Base-by-base conservation (phyloP, 2,329 filamentous ascomycete species). In the Phialocephala sp. region DNA sequence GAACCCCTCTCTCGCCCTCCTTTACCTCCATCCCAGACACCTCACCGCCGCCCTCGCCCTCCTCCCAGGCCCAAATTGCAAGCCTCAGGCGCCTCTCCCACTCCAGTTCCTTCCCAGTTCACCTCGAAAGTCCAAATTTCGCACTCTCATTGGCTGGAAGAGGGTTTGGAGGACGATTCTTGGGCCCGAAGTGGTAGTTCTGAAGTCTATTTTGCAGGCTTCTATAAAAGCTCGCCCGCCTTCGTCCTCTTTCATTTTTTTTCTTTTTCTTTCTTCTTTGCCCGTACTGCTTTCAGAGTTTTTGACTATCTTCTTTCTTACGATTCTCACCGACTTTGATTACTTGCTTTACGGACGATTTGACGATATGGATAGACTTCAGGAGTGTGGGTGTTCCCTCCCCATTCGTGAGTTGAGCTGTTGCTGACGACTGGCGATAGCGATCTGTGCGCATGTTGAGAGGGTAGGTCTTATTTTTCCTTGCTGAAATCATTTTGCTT, bases 241-340 rank as follows among this genome's bases (percentile, higher is more conserved):
- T 11, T 14, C 22, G 6, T 2, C 11, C 45, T 50, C 22, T 50
- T 11, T 14, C 9, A 50, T n/a, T 50, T 50, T n/a, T 50, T 50
- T 50, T 24, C 22, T 50, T n/a, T 14, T 50, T n/a, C 22, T 50
- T 50, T 50, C n/a, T 50, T 20, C 45, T 50, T 50, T n/a, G 12
- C 45, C n/a, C 4, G n/a, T 20, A 5, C n/a, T 20, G n/a, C n/a
- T 50, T 50, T 50, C 22, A 32, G 27, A 32, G 3, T 9, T 14
- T n/a, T 8, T 24, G n/a, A 22, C 22, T 50, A n/a, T 6, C 27
- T 22, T 24, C n/a, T 8, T 22, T 22, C 12, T 9, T 11, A 22
- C 45, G 45, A 22, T n/a, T n/a, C n/a, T n/a, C n/a, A n/a, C n/a
- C n/a, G n/a, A n/a, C n/a, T n/a, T n/a, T n/a, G n/a, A n/a, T 20